These are phyloP conservation scores for Suillus decipiens DNA, from an alignment of 768 basidiomycete genomes.

Conservation along the genomic window DNA sequence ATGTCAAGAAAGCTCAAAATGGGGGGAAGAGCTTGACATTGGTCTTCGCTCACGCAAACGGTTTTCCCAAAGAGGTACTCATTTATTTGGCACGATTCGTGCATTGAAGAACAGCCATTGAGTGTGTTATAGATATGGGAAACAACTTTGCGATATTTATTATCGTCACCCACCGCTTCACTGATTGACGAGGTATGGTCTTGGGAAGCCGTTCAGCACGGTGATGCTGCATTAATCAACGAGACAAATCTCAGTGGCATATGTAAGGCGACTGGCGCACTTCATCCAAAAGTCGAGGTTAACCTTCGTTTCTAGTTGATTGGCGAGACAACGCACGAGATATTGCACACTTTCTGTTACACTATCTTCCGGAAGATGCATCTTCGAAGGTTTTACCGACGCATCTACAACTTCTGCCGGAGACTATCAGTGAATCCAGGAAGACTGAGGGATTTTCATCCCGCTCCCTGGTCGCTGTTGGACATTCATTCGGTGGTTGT, in stretches of 20 bases:
- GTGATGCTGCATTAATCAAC: conserved; percentile 81
- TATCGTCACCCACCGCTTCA: conserved; percentile 42
- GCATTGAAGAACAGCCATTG: not conserved
- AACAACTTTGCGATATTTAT: conserved; percentile 54
- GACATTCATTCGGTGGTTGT: conserved; percentile 86
- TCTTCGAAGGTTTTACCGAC: conserved; percentile 45
- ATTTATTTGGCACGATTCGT: not conserved
- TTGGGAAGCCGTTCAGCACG: conserved; percentile 84
- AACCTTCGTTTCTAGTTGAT: conserved; percentile 48
- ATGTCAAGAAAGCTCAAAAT: conserved; percentile 40
- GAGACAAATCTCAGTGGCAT: conserved; percentile 51
- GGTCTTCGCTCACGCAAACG: conserved; percentile 82
- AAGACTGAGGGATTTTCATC: conserved; percentile 46
- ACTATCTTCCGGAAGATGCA: conserved; percentile 57
- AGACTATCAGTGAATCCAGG: conserved; percentile 43
- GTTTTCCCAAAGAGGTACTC: conserved; percentile 80
- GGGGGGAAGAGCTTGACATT: conserved; percentile 55
- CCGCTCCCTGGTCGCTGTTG: conserved; percentile 66
- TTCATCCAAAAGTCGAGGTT: not conserved
- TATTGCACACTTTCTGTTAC: conserved; percentile 69
- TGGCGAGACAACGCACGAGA: conserved; percentile 82
- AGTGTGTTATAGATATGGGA: conserved; percentile 71
- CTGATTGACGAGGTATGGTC: conserved; percentile 76
- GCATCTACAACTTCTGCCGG: conserved; percentile 52
- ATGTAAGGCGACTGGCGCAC: conserved; percentile 43